These are phyloP conservation scores for Alternaria angustiovoidea DNA, from an alignment of 2,329 filamentous ascomycete species.

Conservation along the genomic window DNA sequence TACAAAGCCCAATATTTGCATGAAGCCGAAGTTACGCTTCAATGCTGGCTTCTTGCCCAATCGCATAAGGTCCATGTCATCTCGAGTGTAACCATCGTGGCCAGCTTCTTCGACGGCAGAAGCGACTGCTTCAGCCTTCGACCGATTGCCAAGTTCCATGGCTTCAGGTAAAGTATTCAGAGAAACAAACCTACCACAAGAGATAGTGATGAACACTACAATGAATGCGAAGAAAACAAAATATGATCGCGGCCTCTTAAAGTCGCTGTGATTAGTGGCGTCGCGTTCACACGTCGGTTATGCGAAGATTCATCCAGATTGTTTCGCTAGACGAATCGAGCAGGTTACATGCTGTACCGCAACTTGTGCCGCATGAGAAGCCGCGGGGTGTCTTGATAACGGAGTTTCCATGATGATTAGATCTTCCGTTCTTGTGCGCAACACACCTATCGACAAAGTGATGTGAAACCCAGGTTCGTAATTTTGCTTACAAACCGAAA, in stretches of 20 bases:
- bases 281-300: neutral
- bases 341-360: neutral
- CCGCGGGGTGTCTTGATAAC: neutral
- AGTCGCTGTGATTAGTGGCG: neutral
- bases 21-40: slow-evolving; percentile 20
- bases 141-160: slow-evolving; percentile 6
- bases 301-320: neutral
- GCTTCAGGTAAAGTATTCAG: neutral
- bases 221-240: neutral
- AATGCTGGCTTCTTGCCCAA: slow-evolving; percentile 21
- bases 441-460: neutral
- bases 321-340: neutral
- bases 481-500: neutral
- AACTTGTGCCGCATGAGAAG: neutral
- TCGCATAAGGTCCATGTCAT: slow-evolving; percentile 7
- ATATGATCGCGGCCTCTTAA: neutral
- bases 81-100: neutral
- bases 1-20: slow-evolving; percentile 16
- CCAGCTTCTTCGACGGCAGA: neutral
- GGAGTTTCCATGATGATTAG: neutral
- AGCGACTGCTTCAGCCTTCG: neutral
- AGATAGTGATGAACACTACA: neutral
- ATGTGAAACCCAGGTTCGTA: neutral
- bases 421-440: neutral
- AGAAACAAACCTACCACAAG: neutral